These are phyloP conservation scores for Annona squamosa DNA, from an alignment of 164 flowering plant species.

Conservation along the genomic window DNA sequence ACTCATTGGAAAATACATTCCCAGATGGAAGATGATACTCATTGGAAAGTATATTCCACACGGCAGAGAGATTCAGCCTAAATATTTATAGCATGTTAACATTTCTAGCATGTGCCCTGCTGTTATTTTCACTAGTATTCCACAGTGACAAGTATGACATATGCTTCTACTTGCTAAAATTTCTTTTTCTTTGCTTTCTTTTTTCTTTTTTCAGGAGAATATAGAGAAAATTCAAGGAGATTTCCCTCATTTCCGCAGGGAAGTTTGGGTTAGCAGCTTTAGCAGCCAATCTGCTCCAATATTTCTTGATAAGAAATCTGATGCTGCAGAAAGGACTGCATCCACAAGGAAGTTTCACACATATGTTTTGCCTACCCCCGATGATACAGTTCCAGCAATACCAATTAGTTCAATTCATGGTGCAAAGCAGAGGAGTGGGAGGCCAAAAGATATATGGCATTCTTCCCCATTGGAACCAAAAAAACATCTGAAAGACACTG, in stretches of 20 bases:
- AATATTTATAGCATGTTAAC: background rate
- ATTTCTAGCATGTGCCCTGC: background rate
- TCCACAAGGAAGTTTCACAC: conserved; percentile 51
- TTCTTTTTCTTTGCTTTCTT: background rate
- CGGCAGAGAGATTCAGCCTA: too few species aligned
- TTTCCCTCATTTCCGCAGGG: conserved; percentile 25
- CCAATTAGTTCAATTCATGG: conserved; percentile 25
- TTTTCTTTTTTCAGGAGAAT: conserved; percentile 43
- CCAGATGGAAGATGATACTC: too few species aligned
- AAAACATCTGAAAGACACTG: conserved; percentile 26
- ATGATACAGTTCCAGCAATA: conserved; percentile 32
- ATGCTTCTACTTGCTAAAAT: background rate
- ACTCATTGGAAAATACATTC: too few species aligned
- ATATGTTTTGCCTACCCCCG: conserved; percentile 81
- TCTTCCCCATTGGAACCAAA: conserved; percentile 58
- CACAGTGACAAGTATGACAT: background rate
- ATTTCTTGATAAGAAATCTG: conserved; percentile 43
- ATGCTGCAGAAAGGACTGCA: conserved; percentile 40
- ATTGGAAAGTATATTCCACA: too few species aligned
- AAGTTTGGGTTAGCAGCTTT: conserved; percentile 36
- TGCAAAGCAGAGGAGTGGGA: conserved; percentile 20
- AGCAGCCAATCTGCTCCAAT: conserved; percentile 84
- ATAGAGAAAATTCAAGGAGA: conserved; percentile 27
- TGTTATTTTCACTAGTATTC: background rate
- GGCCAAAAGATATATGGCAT: conserved; percentile 36